Base-by-base conservation (phyloP, 139 green algal species). In the Coelastrella sp. region DNA sequence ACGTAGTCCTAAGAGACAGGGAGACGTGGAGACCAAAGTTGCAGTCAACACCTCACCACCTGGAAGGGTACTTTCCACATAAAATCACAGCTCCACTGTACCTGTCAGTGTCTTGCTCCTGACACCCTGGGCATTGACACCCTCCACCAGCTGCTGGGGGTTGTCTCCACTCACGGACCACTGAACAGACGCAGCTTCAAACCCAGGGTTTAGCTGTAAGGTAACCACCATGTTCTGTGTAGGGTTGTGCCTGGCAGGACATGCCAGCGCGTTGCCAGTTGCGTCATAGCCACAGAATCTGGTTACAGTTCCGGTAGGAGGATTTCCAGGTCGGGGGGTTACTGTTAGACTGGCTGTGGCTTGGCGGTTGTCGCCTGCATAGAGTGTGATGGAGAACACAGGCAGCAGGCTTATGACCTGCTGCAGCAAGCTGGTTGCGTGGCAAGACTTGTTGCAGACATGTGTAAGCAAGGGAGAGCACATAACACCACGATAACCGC, bases 231-330 rank as follows among this genome's bases (percentile, higher is more conserved):
- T 11, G 54, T 65, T 11, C 78, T 84, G 78, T 13, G 54, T 68
- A 10, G 78, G 78, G 54, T 84, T 66, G 47, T 84, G 78, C 78
- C 68, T 84, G 47, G 4, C 10, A 14, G 47, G 7, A 56, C 78
- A 84, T 22, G 47, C 16, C 78, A 84, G 54, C 1, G 78, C 8
- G 23, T 10, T 65, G 5, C 7, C 23, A 56, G n/a, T 23, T 8
- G 57, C 10, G 32, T 84, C 78, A 47, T 66, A 84, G 54, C 78
- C 78, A 68, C 78, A 84, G 78, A 84, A 84, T 5, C 78, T 7
- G 23, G 8, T 47, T 5, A 66, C 78, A n/a, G 14, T 68, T 54
- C 78, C 78, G 14, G 56, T 84, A 47, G 78, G 78, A 17, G 78
- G 78, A 19, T 84, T 84, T 16, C 78, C 78, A 16, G 78, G 14